Percentiles rank a stretch among this genome's conserved stretches.
phyloP scores from a whole-genome alignment of 2,329 filamentous ascomycete species.

The Aspergillus fischeri region DNA sequence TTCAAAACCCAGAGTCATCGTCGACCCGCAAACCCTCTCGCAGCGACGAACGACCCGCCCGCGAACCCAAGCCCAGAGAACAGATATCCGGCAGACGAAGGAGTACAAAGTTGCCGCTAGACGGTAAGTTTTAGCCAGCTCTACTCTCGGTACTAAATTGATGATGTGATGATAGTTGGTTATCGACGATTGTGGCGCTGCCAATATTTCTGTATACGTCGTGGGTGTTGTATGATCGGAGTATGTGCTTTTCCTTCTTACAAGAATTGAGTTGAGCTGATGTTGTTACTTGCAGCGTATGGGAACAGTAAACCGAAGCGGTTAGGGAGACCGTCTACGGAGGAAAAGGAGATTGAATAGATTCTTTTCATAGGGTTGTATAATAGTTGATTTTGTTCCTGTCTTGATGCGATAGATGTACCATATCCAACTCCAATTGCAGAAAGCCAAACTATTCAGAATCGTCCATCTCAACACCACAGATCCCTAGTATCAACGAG shows the following conservation, averaged over 20 bases:
- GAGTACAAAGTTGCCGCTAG: constrained; percentile 38
- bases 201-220: constrained; percentile 31
- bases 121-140: constrained; percentile 18
- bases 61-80: not conserved
- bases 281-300: constrained; percentile 18
- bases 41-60: constrained; percentile 10
- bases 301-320: constrained; percentile 19
- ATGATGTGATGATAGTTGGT: constrained; percentile 22
- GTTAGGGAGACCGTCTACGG: not conserved
- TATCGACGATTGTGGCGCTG: constrained; percentile 29
- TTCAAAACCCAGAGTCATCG: not conserved
- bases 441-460: not conserved
- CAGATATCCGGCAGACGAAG: constrained; percentile 39
- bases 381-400: not conserved
- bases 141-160: not conserved
- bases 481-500: constrained; percentile 12
- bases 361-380: not conserved
- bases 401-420: too few relatives aligned
- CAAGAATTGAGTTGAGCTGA: not conserved
- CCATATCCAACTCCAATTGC: too few relatives aligned
- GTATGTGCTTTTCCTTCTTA: constrained; percentile 17
- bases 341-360: not conserved
- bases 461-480: not conserved
- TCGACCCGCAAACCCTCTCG: constrained; percentile 8
- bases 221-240: constrained; percentile 29